Conservation (phyloP, 306 rosid species). For the Vigna angularis region DNA sequence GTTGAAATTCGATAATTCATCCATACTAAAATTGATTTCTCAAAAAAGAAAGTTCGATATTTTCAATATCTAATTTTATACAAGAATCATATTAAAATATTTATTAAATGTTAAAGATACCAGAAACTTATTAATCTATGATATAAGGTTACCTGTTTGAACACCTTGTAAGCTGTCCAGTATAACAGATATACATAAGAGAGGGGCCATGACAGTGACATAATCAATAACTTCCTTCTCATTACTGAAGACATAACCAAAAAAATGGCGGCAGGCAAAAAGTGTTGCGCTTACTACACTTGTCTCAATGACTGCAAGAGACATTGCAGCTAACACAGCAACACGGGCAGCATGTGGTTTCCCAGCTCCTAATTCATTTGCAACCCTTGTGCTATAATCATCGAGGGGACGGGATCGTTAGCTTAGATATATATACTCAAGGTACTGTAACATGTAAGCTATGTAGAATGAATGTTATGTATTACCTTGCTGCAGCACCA, state of each 20-base stretch:
- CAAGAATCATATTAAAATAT: too few relatives aligned
- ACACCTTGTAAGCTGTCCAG: conserved; percentile 66
- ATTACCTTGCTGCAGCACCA: conserved; percentile 70
- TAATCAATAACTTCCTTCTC: conserved; percentile 73
- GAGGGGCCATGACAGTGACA: conserved; percentile 73
- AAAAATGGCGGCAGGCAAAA: conserved; percentile 53
- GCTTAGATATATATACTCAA: background rate
- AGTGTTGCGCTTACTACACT: conserved; percentile 47
- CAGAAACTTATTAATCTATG: too few relatives aligned
- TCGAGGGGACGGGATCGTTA: background rate
- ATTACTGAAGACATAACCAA: conserved; percentile 63
- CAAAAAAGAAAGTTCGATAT: too few relatives aligned
- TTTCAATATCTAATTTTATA: too few relatives aligned
- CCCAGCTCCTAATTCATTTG: conserved; percentile 80
- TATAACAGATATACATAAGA: conserved; percentile 53
- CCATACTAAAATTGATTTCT: too few relatives aligned
- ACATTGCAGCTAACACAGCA: conserved; percentile 54
- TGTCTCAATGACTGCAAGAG: conserved; percentile 51
- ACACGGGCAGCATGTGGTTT: conserved; percentile 59
- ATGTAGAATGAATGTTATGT: background rate
- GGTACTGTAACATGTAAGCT: background rate
- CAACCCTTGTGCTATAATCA: conserved; percentile 64
- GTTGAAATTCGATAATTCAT: too few relatives aligned
- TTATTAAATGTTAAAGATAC: too few relatives aligned
- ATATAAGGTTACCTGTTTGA: conserved; percentile 54